A percentile compares a stretch with the other conserved stretches of the same genome.
These are phyloP conservation scores for Emergomyces pasteurianus DNA, from an alignment of 2,329 filamentous ascomycete species.

Conservation along the genomic window DNA sequence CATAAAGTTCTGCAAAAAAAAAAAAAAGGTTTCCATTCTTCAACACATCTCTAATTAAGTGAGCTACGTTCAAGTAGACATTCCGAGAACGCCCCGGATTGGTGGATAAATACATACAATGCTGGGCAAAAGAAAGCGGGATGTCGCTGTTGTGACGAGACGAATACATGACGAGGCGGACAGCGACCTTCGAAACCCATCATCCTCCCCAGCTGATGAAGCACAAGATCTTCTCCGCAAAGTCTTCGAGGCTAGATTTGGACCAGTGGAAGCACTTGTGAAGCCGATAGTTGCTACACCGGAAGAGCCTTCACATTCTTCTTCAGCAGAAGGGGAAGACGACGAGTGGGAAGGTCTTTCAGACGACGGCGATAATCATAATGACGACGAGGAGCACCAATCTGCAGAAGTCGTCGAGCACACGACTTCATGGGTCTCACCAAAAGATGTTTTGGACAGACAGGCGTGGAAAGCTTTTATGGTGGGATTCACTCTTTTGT, in stretches of 20 bases:
- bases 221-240: slow-evolving; percentile 65
- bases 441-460: slow-evolving; percentile 45
- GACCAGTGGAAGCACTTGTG: slow-evolving; percentile 47
- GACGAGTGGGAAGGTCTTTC: slow-evolving; percentile 54
- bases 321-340: slow-evolving; percentile 11
- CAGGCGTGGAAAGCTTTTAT: slow-evolving; percentile 69
- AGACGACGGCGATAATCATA: slow-evolving; percentile 22
- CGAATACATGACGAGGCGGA: slow-evolving; percentile 14
- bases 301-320: slow-evolving; percentile 4
- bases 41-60: not conserved
- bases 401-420: slow-evolving; percentile 53
- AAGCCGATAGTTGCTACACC: slow-evolving; percentile 5
- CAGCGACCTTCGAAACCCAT: slow-evolving; percentile 12
- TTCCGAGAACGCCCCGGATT: not conserved
- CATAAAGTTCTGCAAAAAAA: not conserved
- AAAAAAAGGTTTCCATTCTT: not conserved
- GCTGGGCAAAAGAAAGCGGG: slow-evolving; percentile 40
- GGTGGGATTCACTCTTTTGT: slow-evolving; percentile 34
- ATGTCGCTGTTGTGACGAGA: slow-evolving; percentile 22
- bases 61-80: not conserved
- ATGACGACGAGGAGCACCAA: slow-evolving; percentile 21
- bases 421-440: slow-evolving; percentile 33
- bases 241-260: slow-evolving; percentile 82
- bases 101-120: slow-evolving; percentile 13
- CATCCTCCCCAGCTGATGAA: slow-evolving; percentile 33